Evolutionary conservation across 768 basidiomycete species (phyloP).

Genomic region (Tylopilus sp.): DNA sequence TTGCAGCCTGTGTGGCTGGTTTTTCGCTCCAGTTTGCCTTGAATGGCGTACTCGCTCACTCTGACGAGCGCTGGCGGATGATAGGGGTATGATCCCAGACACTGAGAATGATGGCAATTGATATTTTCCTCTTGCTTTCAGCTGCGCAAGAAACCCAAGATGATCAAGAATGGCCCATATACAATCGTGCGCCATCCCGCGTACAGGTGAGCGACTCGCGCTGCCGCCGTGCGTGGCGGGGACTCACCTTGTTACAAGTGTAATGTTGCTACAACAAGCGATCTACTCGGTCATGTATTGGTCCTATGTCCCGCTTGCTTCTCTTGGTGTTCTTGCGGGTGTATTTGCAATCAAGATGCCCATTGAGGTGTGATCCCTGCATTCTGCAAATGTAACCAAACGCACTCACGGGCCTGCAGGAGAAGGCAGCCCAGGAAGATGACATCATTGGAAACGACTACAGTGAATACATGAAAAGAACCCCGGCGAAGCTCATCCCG

Average conservation of each 20-base stretch:
- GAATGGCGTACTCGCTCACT: constrained; percentile 9
- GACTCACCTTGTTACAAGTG: constrained; percentile 10
- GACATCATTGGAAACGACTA: constrained; percentile 25
- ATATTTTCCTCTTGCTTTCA: constrained; percentile 7
- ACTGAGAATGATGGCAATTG: background rate
- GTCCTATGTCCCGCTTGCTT: constrained; percentile 35
- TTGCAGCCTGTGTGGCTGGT: constrained; percentile 27
- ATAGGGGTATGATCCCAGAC: constrained; percentile 27
- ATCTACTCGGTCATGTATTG: constrained; percentile 28
- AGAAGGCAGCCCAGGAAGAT: constrained; percentile 27
- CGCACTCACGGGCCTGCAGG: constrained; percentile 18
- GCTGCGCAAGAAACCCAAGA: constrained; percentile 29
- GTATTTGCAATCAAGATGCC: constrained; percentile 34
- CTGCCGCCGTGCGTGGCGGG: background rate
- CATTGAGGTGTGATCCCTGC: constrained; percentile 26
- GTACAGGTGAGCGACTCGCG: constrained; percentile 28
- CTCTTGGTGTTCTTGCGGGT: constrained; percentile 19
- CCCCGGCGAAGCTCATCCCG: constrained; percentile 30
- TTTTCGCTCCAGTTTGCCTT: constrained; percentile 17
- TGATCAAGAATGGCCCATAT: constrained; percentile 34
- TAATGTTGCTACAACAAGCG: constrained; percentile 25
- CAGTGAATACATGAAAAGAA: constrained; percentile 27
- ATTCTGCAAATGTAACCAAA: background rate
- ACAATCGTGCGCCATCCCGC: constrained; percentile 35
- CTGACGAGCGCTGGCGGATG: constrained; percentile 30